phyloP scores from a whole-genome alignment of 2,329 filamentous ascomycete genomes.

The Lojkania enalia region DNA sequence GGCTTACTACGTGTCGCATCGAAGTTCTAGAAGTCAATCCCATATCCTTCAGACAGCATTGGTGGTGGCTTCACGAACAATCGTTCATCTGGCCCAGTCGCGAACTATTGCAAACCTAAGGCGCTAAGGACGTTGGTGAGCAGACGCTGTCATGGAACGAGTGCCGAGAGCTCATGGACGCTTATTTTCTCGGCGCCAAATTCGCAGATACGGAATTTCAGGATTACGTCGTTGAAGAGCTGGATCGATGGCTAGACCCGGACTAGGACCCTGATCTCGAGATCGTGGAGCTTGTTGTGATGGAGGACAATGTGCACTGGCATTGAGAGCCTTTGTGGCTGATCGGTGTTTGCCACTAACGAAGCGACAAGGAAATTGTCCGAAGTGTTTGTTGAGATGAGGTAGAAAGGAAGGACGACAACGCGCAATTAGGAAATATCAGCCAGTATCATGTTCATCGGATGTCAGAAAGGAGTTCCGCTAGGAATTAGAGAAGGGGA shows the following conservation, averaged over 20 bases:
- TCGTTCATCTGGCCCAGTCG: too few species aligned
- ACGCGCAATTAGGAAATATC: too few species aligned
- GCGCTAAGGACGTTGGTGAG: background rate
- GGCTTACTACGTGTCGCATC: background rate
- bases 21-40: background rate
- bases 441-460: too few species aligned
- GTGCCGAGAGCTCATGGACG: background rate
- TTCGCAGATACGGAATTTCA: constrained; percentile 1
- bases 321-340: too few species aligned
- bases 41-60: background rate
- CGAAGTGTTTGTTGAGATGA: too few species aligned
- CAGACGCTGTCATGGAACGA: constrained; percentile 1
- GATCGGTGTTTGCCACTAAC: too few species aligned
- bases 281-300: constrained; percentile 4
- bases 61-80: constrained; percentile 2
- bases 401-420: too few species aligned
- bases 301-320: too few species aligned
- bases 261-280: background rate
- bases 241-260: constrained; percentile 3
- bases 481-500: too few species aligned
- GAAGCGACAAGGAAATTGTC: too few species aligned
- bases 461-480: too few species aligned
- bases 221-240: background rate
- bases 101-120: too few species aligned
- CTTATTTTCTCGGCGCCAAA: background rate